Evolutionary conservation across 345 rosid genomes (phyloP).

Genomic region (Acer negundo): DNA sequence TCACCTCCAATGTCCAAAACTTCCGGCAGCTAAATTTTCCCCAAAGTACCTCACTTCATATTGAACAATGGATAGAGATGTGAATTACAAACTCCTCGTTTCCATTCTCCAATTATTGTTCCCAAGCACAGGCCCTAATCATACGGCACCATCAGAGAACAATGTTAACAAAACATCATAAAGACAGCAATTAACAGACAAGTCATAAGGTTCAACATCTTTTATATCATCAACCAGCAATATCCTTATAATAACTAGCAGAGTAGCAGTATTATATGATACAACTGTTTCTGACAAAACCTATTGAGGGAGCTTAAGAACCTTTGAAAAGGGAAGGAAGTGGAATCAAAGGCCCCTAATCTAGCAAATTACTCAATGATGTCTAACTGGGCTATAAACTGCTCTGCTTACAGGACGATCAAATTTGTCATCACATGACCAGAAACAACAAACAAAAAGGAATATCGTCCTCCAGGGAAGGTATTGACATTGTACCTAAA

Average conservation of each 20-base stretch:
- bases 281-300: neutral
- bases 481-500: neutral
- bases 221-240: neutral
- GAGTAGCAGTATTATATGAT: neutral
- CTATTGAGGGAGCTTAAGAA: neutral
- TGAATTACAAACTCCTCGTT: conserved; percentile 12
- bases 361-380: neutral
- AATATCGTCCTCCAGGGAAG: neutral
- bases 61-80: conserved; percentile 16
- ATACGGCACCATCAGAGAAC: conserved; percentile 7
- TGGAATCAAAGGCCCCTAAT: neutral
- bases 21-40: conserved; percentile 16
- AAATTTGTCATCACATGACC: neutral
- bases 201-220: neutral
- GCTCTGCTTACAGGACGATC: neutral
- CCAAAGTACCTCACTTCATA: conserved; percentile 20
- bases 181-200: neutral
- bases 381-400: neutral
- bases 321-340: neutral
- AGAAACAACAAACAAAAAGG: neutral
- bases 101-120: conserved; percentile 37
- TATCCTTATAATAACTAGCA: neutral
- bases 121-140: conserved; percentile 63
- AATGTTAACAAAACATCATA: conserved; percentile 9
- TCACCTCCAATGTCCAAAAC: conserved; percentile 24